These are phyloP conservation scores for Digitaria exilis DNA, from an alignment of 202 grass and related monocot genomes.

Conservation along the genomic window DNA sequence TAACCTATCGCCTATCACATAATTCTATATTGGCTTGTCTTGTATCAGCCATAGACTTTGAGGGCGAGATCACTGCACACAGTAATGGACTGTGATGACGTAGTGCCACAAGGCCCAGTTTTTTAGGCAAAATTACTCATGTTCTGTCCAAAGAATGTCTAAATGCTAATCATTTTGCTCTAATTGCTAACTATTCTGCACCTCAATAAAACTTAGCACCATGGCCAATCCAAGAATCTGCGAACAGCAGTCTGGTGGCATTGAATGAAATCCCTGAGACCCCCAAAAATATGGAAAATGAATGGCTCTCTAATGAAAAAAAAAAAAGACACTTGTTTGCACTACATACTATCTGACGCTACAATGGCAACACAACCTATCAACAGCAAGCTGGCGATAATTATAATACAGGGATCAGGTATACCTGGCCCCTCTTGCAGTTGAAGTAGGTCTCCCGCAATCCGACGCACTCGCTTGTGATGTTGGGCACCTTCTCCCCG, in stretches of 20 bases:
- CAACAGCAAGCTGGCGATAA: background rate
- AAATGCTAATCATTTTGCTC: background rate
- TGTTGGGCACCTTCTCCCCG: conserved; percentile 87
- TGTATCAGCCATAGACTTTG: background rate
- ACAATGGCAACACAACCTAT: background rate
- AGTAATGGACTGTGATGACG: background rate
- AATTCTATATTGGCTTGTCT: background rate
- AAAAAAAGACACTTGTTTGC: background rate
- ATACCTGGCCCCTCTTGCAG: conserved; percentile 96
- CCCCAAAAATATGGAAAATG: background rate
- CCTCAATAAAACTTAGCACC: background rate
- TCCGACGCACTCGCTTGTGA: conserved; percentile 87
- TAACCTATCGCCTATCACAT: background rate
- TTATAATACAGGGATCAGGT: background rate
- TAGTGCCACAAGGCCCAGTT: background rate
- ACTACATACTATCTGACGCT: background rate
- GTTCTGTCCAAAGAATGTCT: background rate
- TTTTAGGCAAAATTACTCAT: background rate
- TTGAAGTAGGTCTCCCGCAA: conserved; percentile 98
- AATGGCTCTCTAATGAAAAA: background rate
- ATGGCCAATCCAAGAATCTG: background rate
- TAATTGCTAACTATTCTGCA: background rate
- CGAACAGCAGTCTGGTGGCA: background rate
- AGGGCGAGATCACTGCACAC: background rate
- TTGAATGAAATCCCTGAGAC: background rate